These are phyloP conservation scores for Phytophthora palmivora DNA, from an alignment of 352 stramenopile species.

Conservation along the genomic window DNA sequence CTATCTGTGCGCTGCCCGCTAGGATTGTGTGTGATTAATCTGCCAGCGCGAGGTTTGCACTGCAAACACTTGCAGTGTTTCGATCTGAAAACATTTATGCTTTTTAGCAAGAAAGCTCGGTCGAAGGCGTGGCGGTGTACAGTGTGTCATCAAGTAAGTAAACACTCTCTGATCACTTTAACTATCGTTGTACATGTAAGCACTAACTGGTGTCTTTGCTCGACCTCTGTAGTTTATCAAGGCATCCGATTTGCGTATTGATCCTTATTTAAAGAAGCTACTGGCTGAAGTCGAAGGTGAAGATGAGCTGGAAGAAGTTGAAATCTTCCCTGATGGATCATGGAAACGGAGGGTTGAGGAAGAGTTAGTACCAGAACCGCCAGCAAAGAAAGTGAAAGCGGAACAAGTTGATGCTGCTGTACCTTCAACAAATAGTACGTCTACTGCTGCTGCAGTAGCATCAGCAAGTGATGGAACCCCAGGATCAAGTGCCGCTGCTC, in stretches of 20 bases:
- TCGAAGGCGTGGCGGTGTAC: conserved; percentile 92
- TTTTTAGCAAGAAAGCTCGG: conserved; percentile 89
- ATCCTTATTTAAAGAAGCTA: conserved; percentile 92
- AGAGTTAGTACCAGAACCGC: conserved; percentile 44
- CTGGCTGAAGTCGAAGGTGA: conserved; percentile 82
- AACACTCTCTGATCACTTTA: not conserved
- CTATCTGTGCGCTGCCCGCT: conserved; percentile 91
- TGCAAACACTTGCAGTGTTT: conserved; percentile 97
- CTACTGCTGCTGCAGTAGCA: conserved; percentile 18
- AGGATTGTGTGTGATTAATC: conserved; percentile 87
- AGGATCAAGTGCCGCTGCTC: conserved; percentile 40
- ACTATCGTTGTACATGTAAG: not conserved
- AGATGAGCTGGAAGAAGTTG: conserved; percentile 90
- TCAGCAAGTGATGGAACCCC: conserved; percentile 13
- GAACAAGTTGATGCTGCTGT: conserved; percentile 37
- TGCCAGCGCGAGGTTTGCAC: conserved; percentile 88
- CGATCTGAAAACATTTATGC: conserved; percentile 93
- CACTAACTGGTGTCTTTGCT: conserved; percentile 18
- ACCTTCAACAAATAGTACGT: conserved; percentile 12
- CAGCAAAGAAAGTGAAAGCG: conserved; percentile 66
- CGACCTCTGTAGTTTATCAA: conserved; percentile 82
- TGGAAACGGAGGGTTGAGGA: conserved; percentile 76
- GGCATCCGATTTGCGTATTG: conserved; percentile 86
- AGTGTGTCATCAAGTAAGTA: conserved; percentile 89
- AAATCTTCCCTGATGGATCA: conserved; percentile 88